These are phyloP conservation scores for Oryza rufipogon DNA, from an alignment of 176 grass and related monocot genomes.

Conservation along the genomic window DNA sequence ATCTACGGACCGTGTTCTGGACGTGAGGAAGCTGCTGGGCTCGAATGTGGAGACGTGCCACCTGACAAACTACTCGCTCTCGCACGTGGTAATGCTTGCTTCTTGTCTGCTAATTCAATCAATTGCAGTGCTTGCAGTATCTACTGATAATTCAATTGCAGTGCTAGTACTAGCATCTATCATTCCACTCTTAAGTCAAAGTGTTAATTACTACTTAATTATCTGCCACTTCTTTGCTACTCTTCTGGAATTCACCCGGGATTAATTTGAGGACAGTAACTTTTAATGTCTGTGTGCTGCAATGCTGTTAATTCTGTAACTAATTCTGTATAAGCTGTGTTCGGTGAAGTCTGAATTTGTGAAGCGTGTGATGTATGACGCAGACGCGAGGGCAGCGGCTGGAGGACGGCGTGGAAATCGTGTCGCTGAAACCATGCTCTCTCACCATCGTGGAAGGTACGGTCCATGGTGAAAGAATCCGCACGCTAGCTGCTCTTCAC, in stretches of 20 bases:
- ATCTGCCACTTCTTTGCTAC: neutral
- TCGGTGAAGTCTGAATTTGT: neutral
- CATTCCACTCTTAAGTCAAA: neutral
- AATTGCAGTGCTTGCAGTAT: neutral
- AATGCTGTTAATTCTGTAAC: neutral
- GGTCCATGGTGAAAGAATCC: slow-evolving; percentile 21
- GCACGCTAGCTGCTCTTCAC: slow-evolving; percentile 12
- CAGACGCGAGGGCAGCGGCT: slow-evolving; percentile 77
- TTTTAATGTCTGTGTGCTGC: neutral
- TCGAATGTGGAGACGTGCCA: slow-evolving; percentile 90
- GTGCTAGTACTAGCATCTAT: too few species aligned
- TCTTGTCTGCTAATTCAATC: slow-evolving; percentile 18
- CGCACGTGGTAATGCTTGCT: slow-evolving; percentile 65
- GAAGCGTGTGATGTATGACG: neutral
- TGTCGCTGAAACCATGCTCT: slow-evolving; percentile 70
- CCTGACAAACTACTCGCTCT: slow-evolving; percentile 88
- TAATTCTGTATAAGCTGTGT: neutral
- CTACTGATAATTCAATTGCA: neutral
- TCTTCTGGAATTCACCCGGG: neutral
- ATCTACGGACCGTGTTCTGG: slow-evolving; percentile 86
- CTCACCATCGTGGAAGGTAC: slow-evolving; percentile 82
- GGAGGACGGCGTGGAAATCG: slow-evolving; percentile 77
- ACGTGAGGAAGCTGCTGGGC: slow-evolving; percentile 78
- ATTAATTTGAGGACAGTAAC: neutral
- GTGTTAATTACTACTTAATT: neutral